Evolutionary conservation across 495 filamentous ascomycete genomes (phyloP), one percentile per base, ranked within the genome.

Genomic region (Barbatosphaeria neglecta): DNA sequence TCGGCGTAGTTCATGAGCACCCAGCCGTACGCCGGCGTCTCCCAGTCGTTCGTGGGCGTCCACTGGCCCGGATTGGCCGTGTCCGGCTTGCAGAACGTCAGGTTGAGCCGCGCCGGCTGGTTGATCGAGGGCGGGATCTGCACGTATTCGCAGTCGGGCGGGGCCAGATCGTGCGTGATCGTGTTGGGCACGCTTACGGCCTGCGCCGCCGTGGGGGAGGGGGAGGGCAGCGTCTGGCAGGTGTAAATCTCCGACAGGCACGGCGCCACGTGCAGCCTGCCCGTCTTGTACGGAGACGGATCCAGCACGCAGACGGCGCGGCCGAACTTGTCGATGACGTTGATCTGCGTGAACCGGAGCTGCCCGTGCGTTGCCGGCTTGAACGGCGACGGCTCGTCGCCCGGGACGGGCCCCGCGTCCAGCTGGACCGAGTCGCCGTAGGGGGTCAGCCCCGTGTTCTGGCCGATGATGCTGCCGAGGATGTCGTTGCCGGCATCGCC

Each of bases 21-120:
- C 75, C 75, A 79, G 1, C 76, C 75, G 65, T 66, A 78, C 45
- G 77, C 60, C 17, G 73, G 75, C 35, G 64, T 65, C 40, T 77
- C 74, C 59, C 59, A 70, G 19, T 75, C 69, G 0, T 44, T 33
- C 6, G 49, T 27, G 1, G 50, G 44, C 8, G 48, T 45, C 65
- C 61, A 68, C 43, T 39, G 25, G 18, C 33, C 18, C 7, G 3
- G 2, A 22, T 17, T 24, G 5, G 18, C 18, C 22, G 6, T 16
- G 19, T 46, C 37, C 9, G 1, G 31, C 13, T 25, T 24, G 15
- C 58, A 37, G 7, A 52, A 76, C 6, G 4, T 15, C 8, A 63
- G 54, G 53, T 76, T 73, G 6, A 77, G 37, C 0, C 75, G 60
- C 0, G 68, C 45, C 4, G 20, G 18, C 48, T 77, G 75, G 57